Base-by-base conservation (phyloP, 345 rosid genomes). In the Eucalyptus polybractea region DNA sequence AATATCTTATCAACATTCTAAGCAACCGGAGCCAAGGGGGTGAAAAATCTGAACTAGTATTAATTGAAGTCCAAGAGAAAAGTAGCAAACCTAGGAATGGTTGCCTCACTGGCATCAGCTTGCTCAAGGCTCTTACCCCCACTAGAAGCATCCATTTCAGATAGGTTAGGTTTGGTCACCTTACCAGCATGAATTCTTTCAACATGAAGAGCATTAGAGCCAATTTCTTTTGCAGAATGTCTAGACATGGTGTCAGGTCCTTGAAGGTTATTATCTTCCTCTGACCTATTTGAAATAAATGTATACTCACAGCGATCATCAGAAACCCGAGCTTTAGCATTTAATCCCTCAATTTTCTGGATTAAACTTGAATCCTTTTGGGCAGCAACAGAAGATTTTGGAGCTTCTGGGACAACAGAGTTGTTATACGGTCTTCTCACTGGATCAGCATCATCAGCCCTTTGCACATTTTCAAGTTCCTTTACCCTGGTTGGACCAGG, bases 301-400 rank as follows among this genome's bases (percentile, higher is more conserved):
- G 92, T 86, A 88, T 88, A 89, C 89, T 94, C 97, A 88, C 89
- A 91, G 80, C 92, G 90, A 86, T 91, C 95, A 91, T 94, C 98
- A 88, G 92, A 90, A 80, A 93, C 94, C 69, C 97, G 95, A 9
- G 94, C 93, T 94, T 95, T 98, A 12, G 95, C 95, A 93, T 97
- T 98, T 91, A 98, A 91, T 88, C 97, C 94, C 93, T 98, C 97
- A 88, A 98, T 96, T 93, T 98, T 96, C 94, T 94, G 95, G 89
- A 98, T 95, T 92, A 96, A 92, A 92, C 91, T 93, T 81, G 96
- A 90, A 93, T 94, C 98, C 92, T 90, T 94, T 37, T 95, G 87
- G 85, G 93, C 67, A 27, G 87, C 87, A 2, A 51, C 44, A 33
- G 53, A 25, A 56, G 89, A 62, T 86, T 67, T 80, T 80, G 91